A percentile compares a stretch with the other conserved stretches of the same genome.
Conservation (phyloP, 441 rosid genomes). For the Syzygium malaccense region DNA sequence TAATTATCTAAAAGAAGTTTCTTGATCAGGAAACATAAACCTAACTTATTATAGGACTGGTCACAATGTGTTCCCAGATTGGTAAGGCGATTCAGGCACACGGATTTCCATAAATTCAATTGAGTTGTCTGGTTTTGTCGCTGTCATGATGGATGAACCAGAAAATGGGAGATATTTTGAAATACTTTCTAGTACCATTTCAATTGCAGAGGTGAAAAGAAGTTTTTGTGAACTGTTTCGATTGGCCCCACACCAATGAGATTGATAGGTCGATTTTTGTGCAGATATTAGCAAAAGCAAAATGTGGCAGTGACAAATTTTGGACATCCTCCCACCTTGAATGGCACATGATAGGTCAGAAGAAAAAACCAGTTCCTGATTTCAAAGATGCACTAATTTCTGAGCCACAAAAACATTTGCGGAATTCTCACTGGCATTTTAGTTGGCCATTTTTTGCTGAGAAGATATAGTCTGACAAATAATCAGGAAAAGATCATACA, state of each 20-base stretch:
- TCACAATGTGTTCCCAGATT: background rate
- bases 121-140: constrained; percentile 10
- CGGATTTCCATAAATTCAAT: constrained; percentile 14
- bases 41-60: background rate
- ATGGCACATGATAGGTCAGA: background rate
- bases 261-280: background rate
- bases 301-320: background rate
- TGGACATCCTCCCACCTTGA: background rate
- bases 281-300: background rate
- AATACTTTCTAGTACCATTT: background rate
- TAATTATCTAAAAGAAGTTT: background rate
- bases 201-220: background rate
- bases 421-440: background rate
- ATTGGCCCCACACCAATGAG: constrained; percentile 12
- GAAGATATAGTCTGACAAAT: background rate
- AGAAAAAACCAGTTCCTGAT: background rate
- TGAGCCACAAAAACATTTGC: background rate
- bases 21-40: background rate
- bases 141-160: constrained; percentile 5
- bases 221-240: background rate
- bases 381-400: background rate
- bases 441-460: background rate
- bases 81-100: constrained; percentile 19
- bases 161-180: background rate
- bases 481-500: background rate